Evolutionary conservation across 1,139 yeast genomes (phyloP).

Genomic region (Lizanozyma gosingica): DNA sequence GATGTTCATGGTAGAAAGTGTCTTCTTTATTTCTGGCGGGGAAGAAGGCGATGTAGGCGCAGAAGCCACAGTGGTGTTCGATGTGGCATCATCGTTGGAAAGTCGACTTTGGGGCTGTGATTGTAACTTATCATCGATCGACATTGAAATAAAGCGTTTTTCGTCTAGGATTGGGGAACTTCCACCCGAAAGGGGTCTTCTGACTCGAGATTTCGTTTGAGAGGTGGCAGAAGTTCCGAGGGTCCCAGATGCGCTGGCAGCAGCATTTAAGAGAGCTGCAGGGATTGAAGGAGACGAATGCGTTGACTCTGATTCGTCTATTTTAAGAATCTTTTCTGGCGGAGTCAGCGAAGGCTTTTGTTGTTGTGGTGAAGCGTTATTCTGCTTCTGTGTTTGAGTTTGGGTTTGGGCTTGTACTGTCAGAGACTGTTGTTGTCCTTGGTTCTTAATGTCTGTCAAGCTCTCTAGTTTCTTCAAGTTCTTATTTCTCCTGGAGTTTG

Average conservation of each 20-base stretch:
- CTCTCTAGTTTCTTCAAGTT: constrained; percentile 8
- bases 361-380: no score
- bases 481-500: constrained; percentile 31
- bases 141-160: not conserved
- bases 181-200: not conserved
- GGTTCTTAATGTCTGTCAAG: not conserved
- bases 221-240: not conserved
- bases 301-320: not conserved
- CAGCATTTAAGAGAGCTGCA: not conserved
- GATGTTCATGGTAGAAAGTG: constrained; percentile 44
- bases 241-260: not conserved
- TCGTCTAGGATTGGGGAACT: not conserved
- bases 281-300: not conserved
- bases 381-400: no score
- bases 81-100: not conserved
- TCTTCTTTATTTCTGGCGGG: not conserved
- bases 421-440: not conserved
- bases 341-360: no score
- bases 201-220: not conserved
- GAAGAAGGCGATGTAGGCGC: not conserved
- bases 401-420: no score
- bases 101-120: no score
- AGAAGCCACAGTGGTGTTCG: not conserved
- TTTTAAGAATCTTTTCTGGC: not conserved
- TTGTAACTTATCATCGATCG: not conserved